These are phyloP conservation scores for Chrysanthemum seticuspe DNA, from an alignment of 129 eudicot species.

Conservation along the genomic window DNA sequence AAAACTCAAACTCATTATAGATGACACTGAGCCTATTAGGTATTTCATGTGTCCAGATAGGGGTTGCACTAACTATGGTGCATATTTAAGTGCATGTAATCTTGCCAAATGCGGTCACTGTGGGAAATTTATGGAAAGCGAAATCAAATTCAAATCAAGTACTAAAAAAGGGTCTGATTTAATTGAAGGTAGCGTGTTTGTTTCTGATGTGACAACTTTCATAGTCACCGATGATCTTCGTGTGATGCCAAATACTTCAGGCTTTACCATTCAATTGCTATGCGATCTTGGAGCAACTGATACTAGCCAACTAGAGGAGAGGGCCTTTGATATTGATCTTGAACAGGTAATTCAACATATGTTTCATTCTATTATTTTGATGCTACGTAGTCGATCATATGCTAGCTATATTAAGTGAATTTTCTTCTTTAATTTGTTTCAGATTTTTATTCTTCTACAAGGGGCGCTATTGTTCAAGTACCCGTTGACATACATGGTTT, in stretches of 20 bases:
- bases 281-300: conserved; percentile 17
- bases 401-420: background rate
- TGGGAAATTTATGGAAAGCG: background rate
- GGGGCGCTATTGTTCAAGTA: background rate
- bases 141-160: background rate
- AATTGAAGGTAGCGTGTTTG: conserved; percentile 20
- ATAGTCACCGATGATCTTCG: conserved; percentile 24
- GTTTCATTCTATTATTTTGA: background rate
- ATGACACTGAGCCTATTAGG: conserved; percentile 11
- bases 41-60: background rate
- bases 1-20: background rate
- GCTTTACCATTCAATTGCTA: background rate
- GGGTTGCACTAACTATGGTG: background rate
- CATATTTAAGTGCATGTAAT: conserved; percentile 1
- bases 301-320: background rate
- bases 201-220: background rate
- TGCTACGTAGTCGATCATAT: background rate
- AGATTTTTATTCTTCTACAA: conserved; percentile 1
- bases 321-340: background rate
- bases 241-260: conserved; percentile 8
- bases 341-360: background rate
- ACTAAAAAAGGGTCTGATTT: background rate
- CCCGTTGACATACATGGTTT: conserved; percentile 9
- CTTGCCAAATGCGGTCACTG: conserved; percentile 7
- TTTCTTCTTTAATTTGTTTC: background rate